phyloP scores from a whole-genome alignment of 176 grass and related monocot genomes.

The Dendrocalamus sinicus region DNA sequence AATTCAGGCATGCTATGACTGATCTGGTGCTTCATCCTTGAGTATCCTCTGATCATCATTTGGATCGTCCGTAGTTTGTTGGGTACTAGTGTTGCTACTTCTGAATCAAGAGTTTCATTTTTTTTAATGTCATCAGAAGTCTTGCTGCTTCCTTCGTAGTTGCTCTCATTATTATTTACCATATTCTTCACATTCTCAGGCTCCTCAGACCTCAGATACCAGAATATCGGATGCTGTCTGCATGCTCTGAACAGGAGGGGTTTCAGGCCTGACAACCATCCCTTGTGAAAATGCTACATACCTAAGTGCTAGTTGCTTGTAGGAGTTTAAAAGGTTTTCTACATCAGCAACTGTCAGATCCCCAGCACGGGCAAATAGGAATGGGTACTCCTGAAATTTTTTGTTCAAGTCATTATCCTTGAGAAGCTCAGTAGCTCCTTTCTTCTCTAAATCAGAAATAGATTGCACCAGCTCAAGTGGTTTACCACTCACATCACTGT shows the following conservation, averaged over 20 bases:
- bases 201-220: conserved; percentile 44
- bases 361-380: conserved; percentile 77
- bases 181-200: conserved; percentile 23
- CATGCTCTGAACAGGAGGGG: conserved; percentile 21
- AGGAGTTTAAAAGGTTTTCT: conserved; percentile 83
- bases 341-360: conserved; percentile 94
- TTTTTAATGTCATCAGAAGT: conserved; percentile 23
- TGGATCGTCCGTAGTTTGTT: conserved; percentile 31
- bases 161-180: conserved; percentile 36
- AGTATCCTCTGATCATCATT: conserved; percentile 36
- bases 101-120: conserved; percentile 42
- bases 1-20: conserved; percentile 33
- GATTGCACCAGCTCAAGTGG: conserved; percentile 43
- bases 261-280: conserved; percentile 53
- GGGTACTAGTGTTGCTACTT: conserved; percentile 18
- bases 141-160: conserved; percentile 39
- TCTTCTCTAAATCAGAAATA: conserved; percentile 73
- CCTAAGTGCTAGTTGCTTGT: conserved; percentile 78
- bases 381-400: conserved; percentile 79
- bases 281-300: conserved; percentile 83
- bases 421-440: conserved; percentile 76
- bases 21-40: conserved; percentile 33
- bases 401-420: conserved; percentile 74
- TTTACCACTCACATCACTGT: conserved; percentile 53
- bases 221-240: conserved; percentile 44